phyloP scores from a whole-genome alignment of 2,329 filamentous ascomycete species.

The Monosporascus sp. region DNA sequence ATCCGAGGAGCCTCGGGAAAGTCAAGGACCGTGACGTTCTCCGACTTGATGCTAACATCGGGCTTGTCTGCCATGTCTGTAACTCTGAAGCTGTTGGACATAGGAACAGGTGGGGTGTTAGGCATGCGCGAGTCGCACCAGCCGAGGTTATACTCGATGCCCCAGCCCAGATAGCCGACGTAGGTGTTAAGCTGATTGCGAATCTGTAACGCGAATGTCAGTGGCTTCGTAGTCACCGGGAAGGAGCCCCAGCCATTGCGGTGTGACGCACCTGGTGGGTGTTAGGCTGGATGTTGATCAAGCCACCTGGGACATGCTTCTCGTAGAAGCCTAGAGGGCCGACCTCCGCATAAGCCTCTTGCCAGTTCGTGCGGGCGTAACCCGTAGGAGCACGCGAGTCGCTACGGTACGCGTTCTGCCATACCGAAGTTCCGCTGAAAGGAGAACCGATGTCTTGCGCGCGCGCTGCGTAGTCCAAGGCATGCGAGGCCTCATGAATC shows the following conservation, averaged over 20 bases:
- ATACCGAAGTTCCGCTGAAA: conserved; percentile 12
- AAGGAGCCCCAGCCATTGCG: neutral
- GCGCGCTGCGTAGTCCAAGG: conserved; percentile 11
- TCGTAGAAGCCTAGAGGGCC: conserved; percentile 20
- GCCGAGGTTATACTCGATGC: neutral
- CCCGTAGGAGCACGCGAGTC: conserved; percentile 11
- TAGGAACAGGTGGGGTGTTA: neutral
- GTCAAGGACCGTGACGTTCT: neutral
- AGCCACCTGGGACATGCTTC: conserved; percentile 20
- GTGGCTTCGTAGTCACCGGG: neutral
- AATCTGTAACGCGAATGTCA: neutral
- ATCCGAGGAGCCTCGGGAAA: neutral
- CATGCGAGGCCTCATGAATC: conserved; percentile 18
- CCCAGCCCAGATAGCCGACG: neutral
- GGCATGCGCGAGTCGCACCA: neutral
- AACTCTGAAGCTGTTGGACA: neutral
- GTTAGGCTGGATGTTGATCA: conserved; percentile 17
- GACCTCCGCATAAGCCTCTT: conserved; percentile 23
- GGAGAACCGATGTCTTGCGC: conserved; percentile 9
- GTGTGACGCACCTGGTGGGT: conserved; percentile 11
- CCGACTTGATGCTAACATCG: neutral
- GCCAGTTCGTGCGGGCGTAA: conserved; percentile 16
- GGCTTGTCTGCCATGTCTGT: neutral
- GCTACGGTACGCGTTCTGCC: conserved; percentile 14
- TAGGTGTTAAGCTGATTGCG: neutral